Base-by-base conservation (phyloP, 495 filamentous ascomycete genomes). In the Xylaria flabelliformis region DNA sequence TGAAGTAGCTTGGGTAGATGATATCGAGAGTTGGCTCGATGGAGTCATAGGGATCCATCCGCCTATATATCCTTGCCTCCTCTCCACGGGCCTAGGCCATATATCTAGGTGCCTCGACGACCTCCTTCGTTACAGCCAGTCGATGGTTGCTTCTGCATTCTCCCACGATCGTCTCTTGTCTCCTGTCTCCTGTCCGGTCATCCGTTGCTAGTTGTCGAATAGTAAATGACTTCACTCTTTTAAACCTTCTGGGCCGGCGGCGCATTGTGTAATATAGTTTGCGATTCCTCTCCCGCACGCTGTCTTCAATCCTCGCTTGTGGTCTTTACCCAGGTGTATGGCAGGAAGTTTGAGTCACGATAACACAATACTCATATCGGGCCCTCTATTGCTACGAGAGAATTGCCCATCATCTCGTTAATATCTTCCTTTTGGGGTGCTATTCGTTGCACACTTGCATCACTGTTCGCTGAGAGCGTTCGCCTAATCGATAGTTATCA, bases 31-130 rank as follows among this genome's bases (percentile, higher is more conserved):
- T 73, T 77, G 74, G 53, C 67, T 75, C 58, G 72, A 78, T 78
- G 76, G 73, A 73, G 73, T 77, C 72, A 73, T 80, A 79, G 59
- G 36, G 74, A 67, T 73, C 76, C 73, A 75, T 73, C 76, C 77
- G 80, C 74, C 81, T 84, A 83, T 83, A 83, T 84, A 84, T 81
- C 81, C 78, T 77, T 78, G 78, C 78, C 73, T 75, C 71, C 79
- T 79, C 79, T 78, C 80, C 81, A 75, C 75, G 76, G 80, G 79
- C 80, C 83, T 83, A 80, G 83, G 75, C 77, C 46, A 70, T 72
- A 66, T 76, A 76, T 72, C 74, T 53, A 48, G 29, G 15, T 36
- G 48, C 76, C 75, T 78, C 50, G 74, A 78, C 73, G 67, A 76
- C 81, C 59, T 74, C 79, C 75, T 80, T 78, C 79, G 75, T 79